phyloP scores from a whole-genome alignment of 2,329 filamentous ascomycete species.

The Phymatotrichopsis omnivora region DNA sequence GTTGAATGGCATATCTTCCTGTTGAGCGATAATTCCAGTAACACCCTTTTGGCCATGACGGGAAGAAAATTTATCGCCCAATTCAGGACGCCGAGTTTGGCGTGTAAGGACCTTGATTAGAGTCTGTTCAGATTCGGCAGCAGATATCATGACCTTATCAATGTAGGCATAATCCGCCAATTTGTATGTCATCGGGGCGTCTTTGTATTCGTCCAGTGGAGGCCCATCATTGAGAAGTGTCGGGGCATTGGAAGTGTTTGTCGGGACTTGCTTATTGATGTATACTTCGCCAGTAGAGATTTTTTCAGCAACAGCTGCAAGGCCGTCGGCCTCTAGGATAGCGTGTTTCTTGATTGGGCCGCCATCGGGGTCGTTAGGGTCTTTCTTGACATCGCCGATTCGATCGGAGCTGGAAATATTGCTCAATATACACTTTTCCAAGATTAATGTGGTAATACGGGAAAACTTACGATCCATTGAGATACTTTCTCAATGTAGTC shows the following conservation, averaged over 20 bases:
- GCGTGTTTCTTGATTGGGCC: constrained; percentile 57
- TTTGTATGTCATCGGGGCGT: constrained; percentile 66
- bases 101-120: constrained; percentile 90
- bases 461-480: constrained; percentile 67
- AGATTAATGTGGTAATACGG: no score
- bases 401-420: no score
- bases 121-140: constrained; percentile 74
- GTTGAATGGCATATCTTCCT: constrained; percentile 93
- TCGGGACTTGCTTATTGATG: constrained; percentile 78
- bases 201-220: constrained; percentile 49
- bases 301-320: constrained; percentile 75
- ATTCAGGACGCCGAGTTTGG: constrained; percentile 88
- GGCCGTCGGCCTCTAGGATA: constrained; percentile 71
- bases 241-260: constrained; percentile 55
- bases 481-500: constrained; percentile 76
- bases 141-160: constrained; percentile 90
- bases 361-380: constrained; percentile 48
- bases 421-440: no score
- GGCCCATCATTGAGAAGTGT: constrained; percentile 49
- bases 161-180: constrained; percentile 78
- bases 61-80: constrained; percentile 97
- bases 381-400: constrained; percentile 48
- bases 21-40: constrained; percentile 89
- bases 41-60: constrained; percentile 98
- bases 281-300: constrained; percentile 73